These are phyloP conservation scores for Crucihimalaya himalaica DNA, from an alignment of 345 rosid species.

Conservation along the genomic window DNA sequence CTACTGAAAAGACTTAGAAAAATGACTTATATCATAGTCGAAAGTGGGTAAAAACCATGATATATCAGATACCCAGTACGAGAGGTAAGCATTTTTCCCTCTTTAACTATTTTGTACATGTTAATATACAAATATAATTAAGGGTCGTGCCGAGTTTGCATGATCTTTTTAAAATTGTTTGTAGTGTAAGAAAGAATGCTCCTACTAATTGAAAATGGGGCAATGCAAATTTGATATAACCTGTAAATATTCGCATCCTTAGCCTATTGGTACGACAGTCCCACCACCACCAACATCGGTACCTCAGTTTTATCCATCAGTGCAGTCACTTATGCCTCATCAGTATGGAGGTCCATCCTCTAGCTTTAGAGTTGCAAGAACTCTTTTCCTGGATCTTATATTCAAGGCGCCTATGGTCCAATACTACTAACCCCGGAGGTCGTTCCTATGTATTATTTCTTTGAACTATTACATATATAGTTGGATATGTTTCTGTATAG, in stretches of 20 bases:
- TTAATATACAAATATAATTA: not conserved
- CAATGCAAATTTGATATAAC: constrained; percentile 90
- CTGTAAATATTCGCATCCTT: constrained; percentile 96
- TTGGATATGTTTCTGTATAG: too few species aligned
- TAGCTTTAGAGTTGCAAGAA: constrained; percentile 65
- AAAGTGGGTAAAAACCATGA: too few species aligned
- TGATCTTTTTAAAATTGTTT: constrained; percentile 27
- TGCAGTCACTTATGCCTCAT: constrained; percentile 80
- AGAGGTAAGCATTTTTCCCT: constrained; percentile 50
- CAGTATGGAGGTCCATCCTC: constrained; percentile 64
- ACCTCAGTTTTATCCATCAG: constrained; percentile 71
- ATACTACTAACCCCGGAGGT: constrained; percentile 71
- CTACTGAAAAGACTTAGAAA: too few species aligned
- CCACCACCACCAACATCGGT: constrained; percentile 52
- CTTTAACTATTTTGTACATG: not conserved
- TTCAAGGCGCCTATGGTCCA: constrained; percentile 83
- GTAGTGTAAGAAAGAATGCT: constrained; percentile 93
- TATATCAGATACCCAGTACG: constrained; percentile 88
- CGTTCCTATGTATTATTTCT: too few species aligned
- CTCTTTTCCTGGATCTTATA: constrained; percentile 73
- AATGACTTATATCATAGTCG: too few species aligned
- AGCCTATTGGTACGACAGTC: constrained; percentile 59
- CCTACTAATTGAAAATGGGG: constrained; percentile 91
- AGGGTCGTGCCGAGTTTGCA: not conserved
- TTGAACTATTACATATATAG: too few species aligned